Percentiles rank a stretch among this genome's conserved stretches.
These are phyloP conservation scores for Linum lewisii DNA, from an alignment of 345 rosid genomes.

Conservation along the genomic window DNA sequence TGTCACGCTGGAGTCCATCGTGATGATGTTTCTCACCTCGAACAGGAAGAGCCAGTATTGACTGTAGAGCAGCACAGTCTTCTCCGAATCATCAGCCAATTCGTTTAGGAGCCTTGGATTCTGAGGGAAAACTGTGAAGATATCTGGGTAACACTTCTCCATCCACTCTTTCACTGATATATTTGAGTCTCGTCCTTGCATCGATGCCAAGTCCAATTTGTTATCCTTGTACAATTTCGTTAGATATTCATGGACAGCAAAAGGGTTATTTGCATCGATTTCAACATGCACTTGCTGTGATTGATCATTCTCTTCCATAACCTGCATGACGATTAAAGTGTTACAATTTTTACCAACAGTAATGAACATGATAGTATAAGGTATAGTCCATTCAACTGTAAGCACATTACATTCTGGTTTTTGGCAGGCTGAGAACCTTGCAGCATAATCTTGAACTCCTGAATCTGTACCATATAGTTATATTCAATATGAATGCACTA, in stretches of 20 bases:
- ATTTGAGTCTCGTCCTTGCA: slow-evolving; percentile 11
- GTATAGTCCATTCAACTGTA: neutral
- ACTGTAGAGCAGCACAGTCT: slow-evolving; percentile 12
- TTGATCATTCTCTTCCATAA: slow-evolving; percentile 8
- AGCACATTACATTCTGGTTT: too few relatives aligned
- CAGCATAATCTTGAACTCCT: too few relatives aligned
- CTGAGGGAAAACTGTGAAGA: slow-evolving; percentile 22
- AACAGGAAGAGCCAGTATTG: slow-evolving; percentile 22
- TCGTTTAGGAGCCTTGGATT: slow-evolving; percentile 10
- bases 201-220: slow-evolving; percentile 19
- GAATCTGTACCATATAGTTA: too few relatives aligned
- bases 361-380: neutral
- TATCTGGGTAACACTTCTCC: slow-evolving; percentile 19
- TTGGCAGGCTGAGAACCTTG: too few relatives aligned
- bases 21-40: slow-evolving; percentile 19
- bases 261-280: slow-evolving; percentile 20
- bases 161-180: slow-evolving; percentile 24
- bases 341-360: neutral
- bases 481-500: neutral
- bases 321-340: slow-evolving; percentile 5
- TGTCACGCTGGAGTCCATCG: slow-evolving; percentile 15
- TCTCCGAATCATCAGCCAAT: slow-evolving; percentile 10
- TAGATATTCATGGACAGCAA: slow-evolving; percentile 22
- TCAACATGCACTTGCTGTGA: slow-evolving; percentile 10
- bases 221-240: slow-evolving; percentile 22